Base-by-base conservation (phyloP, 345 rosid species). In the Salix dunnii region DNA sequence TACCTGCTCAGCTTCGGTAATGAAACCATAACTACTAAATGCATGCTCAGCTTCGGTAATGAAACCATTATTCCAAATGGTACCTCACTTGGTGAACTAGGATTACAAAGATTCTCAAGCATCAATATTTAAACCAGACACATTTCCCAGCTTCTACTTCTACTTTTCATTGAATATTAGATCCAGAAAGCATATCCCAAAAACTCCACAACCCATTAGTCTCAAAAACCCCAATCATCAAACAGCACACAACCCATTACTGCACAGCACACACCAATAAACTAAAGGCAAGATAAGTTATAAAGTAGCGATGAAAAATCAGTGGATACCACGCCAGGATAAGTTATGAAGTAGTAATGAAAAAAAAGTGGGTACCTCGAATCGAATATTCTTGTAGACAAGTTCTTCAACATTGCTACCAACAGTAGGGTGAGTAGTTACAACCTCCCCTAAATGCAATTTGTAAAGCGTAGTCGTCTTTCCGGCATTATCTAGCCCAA, bases 351-450 rank as follows among this genome's bases (percentile, higher is more conserved):
- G 27, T 14, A 27, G n/a, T 4, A 7, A 31, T 31, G 8, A 69
- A 53, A 43, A 42, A 68, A 74, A 55, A 4, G 68, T 13, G 5
- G 0, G 21, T 49, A 96, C 98, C 98, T 94, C 97, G 10, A 96
- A 96, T 51, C 97, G 91, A 31, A 96, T 96, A 65, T 96, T 96
- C 86, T 93, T 93, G 84, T 96, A 96, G 53, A 93, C 95, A 63
- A 96, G 94, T 88, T 93, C 99, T 72, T 96, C 99, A 16, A 96
- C 99, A 51, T 96, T 96, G 78, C 98, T 96, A 0, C 97, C 98
- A 20, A 96, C 97, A 0, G 99, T 92, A 60, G 99, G 97, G 82
- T 96, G 97, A 61, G 99, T 96, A 21, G 98, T 92, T 13, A 96
- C 98, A 16, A 96, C 99, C 83, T 96, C 99, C 6, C 98, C 99